These are phyloP conservation scores for Diaporthe citrichinensis DNA, from an alignment of 2,329 filamentous ascomycete species.

Conservation along the genomic window DNA sequence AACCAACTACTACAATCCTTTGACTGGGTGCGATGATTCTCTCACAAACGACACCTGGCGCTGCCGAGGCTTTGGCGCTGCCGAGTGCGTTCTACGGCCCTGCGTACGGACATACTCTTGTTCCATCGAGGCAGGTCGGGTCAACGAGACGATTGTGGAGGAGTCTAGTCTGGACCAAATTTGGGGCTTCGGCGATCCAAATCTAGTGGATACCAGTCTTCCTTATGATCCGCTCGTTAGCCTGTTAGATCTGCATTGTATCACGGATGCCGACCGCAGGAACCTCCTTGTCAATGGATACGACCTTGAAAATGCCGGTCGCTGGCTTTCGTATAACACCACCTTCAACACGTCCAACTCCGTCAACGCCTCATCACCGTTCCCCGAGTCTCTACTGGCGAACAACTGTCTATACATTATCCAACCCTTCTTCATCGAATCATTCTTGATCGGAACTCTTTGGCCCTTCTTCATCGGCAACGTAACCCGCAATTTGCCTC, in stretches of 20 bases:
- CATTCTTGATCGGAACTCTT: not conserved
- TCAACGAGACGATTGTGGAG: slow-evolving; percentile 8
- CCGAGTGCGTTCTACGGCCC: slow-evolving; percentile 11
- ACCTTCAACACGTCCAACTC: not conserved
- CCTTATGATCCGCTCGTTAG: too few species aligned
- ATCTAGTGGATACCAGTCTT: too few species aligned
- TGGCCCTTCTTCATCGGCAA: not conserved
- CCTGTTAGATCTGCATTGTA: not conserved
- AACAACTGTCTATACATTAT: not conserved
- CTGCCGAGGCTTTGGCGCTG: slow-evolving; percentile 30
- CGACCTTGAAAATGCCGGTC: not conserved
- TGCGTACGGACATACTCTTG: slow-evolving; percentile 27
- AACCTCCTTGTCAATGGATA: slow-evolving; percentile 1
- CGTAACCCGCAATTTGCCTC: not conserved
- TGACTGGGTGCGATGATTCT: slow-evolving; percentile 1
- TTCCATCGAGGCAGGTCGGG: slow-evolving; percentile 13
- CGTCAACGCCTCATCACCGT: not conserved
- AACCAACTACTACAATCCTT: not conserved
- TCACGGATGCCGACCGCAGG: not conserved
- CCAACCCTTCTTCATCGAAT: not conserved
- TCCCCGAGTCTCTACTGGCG: slow-evolving; percentile 9
- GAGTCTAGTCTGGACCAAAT: not conserved
- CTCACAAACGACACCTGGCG: slow-evolving; percentile 11
- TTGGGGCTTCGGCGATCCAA: not conserved
- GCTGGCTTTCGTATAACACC: slow-evolving; percentile 33